Percentiles rank a stretch among this genome's conserved stretches.
Evolutionary conservation across 1,284 basidiomycete species (phyloP).

Genomic region (Ganoderma boninense): DNA sequence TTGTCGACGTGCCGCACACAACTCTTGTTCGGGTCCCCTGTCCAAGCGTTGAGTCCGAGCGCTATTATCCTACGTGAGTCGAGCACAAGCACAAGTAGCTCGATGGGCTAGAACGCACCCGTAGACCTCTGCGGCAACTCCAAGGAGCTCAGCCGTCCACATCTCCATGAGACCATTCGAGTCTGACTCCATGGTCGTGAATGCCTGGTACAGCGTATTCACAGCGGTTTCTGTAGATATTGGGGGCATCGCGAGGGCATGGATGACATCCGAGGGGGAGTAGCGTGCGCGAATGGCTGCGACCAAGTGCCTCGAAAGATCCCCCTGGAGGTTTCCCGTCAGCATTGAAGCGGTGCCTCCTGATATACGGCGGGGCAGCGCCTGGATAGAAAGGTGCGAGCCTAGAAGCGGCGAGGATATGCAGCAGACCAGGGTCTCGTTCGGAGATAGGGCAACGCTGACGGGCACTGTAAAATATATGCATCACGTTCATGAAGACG

Average conservation of each 20-base stretch:
- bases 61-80: constrained; percentile 36
- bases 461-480: constrained; percentile 53
- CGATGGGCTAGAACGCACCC: constrained; percentile 45
- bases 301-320: constrained; percentile 44
- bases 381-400: constrained; percentile 53
- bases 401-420: constrained; percentile 52
- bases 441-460: constrained; percentile 61
- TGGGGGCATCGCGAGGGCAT: constrained; percentile 53
- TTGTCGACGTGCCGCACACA: constrained; percentile 57
- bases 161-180: constrained; percentile 34
- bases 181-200: constrained; percentile 50
- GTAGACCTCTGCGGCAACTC: constrained; percentile 65
- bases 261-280: constrained; percentile 62
- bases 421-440: constrained; percentile 59
- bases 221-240: constrained; percentile 49
- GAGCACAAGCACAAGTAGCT: neutral
- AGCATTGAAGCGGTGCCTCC: constrained; percentile 18
- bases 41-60: constrained; percentile 43
- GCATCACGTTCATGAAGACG: constrained; percentile 2
- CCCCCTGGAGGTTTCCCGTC: constrained; percentile 22
- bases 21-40: constrained; percentile 47
- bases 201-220: constrained; percentile 53
- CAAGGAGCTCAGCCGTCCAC: constrained; percentile 57
- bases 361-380: constrained; percentile 49
- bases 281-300: constrained; percentile 54